Base-by-base conservation (phyloP, 2,329 filamentous ascomycete species). In the Chaetothyriales sp. region DNA sequence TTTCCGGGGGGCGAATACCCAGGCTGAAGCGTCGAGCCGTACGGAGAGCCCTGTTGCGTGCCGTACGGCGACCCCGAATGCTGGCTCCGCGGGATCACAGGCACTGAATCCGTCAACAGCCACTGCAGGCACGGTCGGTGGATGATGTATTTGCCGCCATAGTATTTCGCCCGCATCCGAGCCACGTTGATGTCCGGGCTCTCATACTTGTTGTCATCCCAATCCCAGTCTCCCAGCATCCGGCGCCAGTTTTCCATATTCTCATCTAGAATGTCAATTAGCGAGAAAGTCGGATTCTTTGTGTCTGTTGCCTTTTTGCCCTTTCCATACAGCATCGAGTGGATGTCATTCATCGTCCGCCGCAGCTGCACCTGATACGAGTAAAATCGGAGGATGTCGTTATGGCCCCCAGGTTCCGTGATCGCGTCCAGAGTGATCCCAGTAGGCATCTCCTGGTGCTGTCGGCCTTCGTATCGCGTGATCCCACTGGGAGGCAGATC, bases 151-250 rank as follows among this genome's bases (percentile, higher is more conserved):
- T 85, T 80, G 0, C 88, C 89, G 18, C 92, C 92, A 74, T 90
- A 97, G 67, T 92, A 97, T 66, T 98, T 97, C 13, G 86, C 92
- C 44, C 90, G 82, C 55, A 97, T 74, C 19, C 92, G 80, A 29
- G 90, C 90, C 10, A 80, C 75, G 15, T 95, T 80, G 54, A 97
- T 89, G 47, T 95, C 82, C 0, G 64, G 66, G 0, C 89, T 78
- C 1, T 88, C 87, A 4, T 75, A 74, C 51, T 94, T 86, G 1
- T 74, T 67, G 54, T 88, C 84, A 2, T 76, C 65, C 73, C 84
- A 86, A 51, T 69, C 67, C 77, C 58, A 60, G 29, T 66, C 57
- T 0, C 75, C 75, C 4, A 81, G 67, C 10, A 70, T 67, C n/a
- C 60, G 60, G 48, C 77, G 70, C 77, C 78, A 82, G n/a, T 67